Percentiles rank a stretch among this genome's conserved stretches.
phyloP scores from a whole-genome alignment of 129 eudicot species.

The Flaveria trinervia region DNA sequence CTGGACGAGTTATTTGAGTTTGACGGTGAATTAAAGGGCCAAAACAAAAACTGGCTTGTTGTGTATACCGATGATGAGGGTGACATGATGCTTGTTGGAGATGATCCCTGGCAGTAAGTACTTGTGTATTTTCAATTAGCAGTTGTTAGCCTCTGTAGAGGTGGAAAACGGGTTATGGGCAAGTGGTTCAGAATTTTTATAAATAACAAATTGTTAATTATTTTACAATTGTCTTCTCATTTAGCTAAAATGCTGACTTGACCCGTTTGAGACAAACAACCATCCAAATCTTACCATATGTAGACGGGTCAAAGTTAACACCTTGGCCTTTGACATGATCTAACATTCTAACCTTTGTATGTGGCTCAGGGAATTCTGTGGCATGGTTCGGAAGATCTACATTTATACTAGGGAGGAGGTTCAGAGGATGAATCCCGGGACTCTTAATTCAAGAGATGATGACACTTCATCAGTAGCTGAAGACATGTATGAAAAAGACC shows the following conservation, averaged over 20 bases:
- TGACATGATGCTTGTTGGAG: slow-evolving; percentile 99
- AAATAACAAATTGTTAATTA: neutral
- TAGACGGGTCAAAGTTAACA: neutral
- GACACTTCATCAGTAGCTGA: slow-evolving; percentile 61
- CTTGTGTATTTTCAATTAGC: neutral
- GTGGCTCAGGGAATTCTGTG: slow-evolving; percentile 72
- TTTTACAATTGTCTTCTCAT: too few relatives aligned
- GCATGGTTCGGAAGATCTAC: slow-evolving; percentile 86
- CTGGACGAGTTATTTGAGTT: slow-evolving; percentile 80
- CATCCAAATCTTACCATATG: neutral
- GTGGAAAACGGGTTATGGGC: neutral
- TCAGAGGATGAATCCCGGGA: slow-evolving; percentile 75
- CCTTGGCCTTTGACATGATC: neutral
- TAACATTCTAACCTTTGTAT: slow-evolving; percentile 14
- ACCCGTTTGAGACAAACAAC: neutral
- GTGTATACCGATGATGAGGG: slow-evolving; percentile 97
- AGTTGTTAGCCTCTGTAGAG: neutral
- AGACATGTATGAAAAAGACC: slow-evolving; percentile 60
- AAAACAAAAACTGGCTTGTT: slow-evolving; percentile 74
- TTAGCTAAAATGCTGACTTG: neutral
- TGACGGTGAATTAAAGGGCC: slow-evolving; percentile 64
- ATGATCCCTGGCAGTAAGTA: slow-evolving; percentile 98
- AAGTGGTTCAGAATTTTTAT: neutral
- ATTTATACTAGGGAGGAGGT: slow-evolving; percentile 92
- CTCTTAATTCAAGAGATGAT: slow-evolving; percentile 59